phyloP scores from a whole-genome alignment of 202 grass and related monocot genomes.

The Dendrocalamus latiflorus region DNA sequence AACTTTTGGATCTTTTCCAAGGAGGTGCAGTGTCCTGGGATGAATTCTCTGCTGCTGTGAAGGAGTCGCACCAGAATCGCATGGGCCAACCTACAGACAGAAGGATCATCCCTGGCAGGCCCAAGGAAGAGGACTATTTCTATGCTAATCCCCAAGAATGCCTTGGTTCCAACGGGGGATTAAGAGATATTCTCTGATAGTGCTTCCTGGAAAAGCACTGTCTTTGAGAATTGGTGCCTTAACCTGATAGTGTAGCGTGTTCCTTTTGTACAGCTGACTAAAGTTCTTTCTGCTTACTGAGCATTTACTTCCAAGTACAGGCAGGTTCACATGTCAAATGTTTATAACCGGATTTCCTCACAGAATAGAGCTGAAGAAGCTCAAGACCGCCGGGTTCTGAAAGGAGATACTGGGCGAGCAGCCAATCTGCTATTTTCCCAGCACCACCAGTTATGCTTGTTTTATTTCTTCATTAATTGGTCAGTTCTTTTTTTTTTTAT shows the following conservation, averaged over 20 bases:
- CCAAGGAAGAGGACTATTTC: constrained; percentile 96
- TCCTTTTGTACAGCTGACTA: constrained; percentile 40
- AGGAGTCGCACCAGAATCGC: constrained; percentile 53
- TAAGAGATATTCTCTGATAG: constrained; percentile 24
- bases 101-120: constrained; percentile 50
- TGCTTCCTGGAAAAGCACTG: not conserved
- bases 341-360: not conserved
- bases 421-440: too few species aligned
- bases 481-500: constrained; percentile 7
- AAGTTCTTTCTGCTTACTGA: not conserved
- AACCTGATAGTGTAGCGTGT: not conserved
- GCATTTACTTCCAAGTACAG: constrained; percentile 28
- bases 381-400: not conserved
- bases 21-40: constrained; percentile 61
- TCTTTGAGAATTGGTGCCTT: not conserved
- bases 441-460: too few species aligned
- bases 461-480: constrained; percentile 4
- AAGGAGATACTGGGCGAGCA: not conserved
- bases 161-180: constrained; percentile 22
- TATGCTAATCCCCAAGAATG: constrained; percentile 91
- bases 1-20: constrained; percentile 71
- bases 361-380: constrained; percentile 38
- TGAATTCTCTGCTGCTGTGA: constrained; percentile 72
- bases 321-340: constrained; percentile 15
- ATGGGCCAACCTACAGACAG: constrained; percentile 70